phyloP scores from a whole-genome alignment of 73 alveolate species.

The Breviolum minutum region DNA sequence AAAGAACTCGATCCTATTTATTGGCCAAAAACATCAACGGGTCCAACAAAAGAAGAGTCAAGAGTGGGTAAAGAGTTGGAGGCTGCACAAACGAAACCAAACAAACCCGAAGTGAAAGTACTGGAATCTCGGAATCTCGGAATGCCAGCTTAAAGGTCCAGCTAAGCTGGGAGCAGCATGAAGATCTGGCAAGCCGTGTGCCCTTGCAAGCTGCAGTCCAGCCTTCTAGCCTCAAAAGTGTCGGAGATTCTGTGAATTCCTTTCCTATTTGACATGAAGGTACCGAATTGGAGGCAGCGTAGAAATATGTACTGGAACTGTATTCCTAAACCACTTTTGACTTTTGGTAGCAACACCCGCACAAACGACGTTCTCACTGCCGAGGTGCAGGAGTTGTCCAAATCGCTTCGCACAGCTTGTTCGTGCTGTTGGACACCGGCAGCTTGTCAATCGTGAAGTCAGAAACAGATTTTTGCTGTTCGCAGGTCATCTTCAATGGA shows the following conservation, averaged over 20 bases:
- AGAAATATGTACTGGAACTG: neutral
- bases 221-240: slow-evolving; percentile 8
- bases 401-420: neutral
- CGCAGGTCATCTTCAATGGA: slow-evolving; percentile 46
- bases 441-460: neutral
- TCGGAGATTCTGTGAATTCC: neutral
- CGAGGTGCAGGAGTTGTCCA: neutral
- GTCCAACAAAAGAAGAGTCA: neutral
- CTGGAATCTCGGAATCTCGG: neutral
- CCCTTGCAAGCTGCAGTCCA: slow-evolving; percentile 84
- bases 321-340: neutral
- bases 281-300: neutral
- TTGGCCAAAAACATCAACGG: neutral
- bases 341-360: too few relatives aligned
- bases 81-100: neutral
- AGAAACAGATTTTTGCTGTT: neutral
- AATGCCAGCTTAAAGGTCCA: neutral
- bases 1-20: neutral
- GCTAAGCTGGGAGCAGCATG: slow-evolving; percentile 54
- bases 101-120: neutral
- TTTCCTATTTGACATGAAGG: neutral
- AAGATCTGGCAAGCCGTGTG: slow-evolving; percentile 87
- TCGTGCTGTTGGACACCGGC: too few relatives aligned
- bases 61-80: neutral
- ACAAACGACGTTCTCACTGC: neutral